These are phyloP conservation scores for thale cress (Arabidopsis thaliana) DNA, from an alignment of 345 rosid genomes.

Conservation along the genomic window TAIR10.1 NC_003075.7:275001-275500, in stretches of 20 bases:
- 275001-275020: constrained; percentile 2
- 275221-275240: background rate
- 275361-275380: background rate
- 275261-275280: background rate
- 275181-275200: background rate
- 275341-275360: background rate
- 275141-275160: constrained; percentile 79
- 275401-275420: constrained; percentile 92
- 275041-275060: constrained; percentile 6
- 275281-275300: background rate
- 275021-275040: background rate
- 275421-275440: constrained; percentile 96
- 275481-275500: constrained; percentile 97
- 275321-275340: background rate
- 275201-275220: background rate
- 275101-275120: constrained; percentile 79
- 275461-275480: constrained; percentile 93
- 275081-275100: background rate
- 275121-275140: constrained; percentile 77
- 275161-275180: constrained; percentile 68
- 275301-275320: background rate
- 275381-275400: background rate
- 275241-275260: background rate
- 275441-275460: constrained; percentile 85
- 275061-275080: background rate